Evolutionary conservation across 495 filamentous ascomycete genomes (phyloP).

Genomic region (Trichoderma reesei): DNA sequence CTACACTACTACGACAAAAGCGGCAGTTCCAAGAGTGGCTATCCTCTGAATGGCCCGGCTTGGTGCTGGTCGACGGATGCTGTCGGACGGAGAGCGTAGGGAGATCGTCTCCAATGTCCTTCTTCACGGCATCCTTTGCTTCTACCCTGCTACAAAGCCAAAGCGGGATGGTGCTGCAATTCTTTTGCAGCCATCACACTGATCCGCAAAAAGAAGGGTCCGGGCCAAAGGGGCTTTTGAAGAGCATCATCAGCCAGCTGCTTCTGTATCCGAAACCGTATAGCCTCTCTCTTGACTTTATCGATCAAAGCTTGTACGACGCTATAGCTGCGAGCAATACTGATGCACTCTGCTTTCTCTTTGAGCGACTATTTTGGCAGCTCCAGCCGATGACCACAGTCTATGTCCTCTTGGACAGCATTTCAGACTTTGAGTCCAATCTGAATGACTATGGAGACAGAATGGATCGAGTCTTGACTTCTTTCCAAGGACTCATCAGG

Average conservation of each 20-base stretch:
- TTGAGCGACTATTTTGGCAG: not conserved
- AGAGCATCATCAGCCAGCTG: not conserved
- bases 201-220: not conserved
- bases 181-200: not conserved
- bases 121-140: not conserved
- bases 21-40: not conserved
- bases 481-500: not conserved
- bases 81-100: not conserved
- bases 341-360: not conserved
- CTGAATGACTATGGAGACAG: not conserved
- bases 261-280: not conserved
- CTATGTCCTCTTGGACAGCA: not conserved
- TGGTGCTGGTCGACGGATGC: not conserved
- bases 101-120: not conserved
- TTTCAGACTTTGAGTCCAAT: conserved; percentile 1
- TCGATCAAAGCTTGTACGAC: not conserved
- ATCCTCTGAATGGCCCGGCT: not conserved
- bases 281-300: not conserved
- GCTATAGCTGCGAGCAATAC: not conserved
- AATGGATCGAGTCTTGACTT: not conserved
- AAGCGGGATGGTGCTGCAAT: not conserved
- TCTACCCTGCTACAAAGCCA: not conserved
- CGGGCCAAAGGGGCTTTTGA: not conserved
- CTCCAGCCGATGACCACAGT: not conserved
- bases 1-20: not conserved